A percentile compares a stretch with the other conserved stretches of the same genome.
These are phyloP conservation scores for Hibiscus syriacus DNA, from an alignment of 345 rosid genomes.

Conservation along the genomic window DNA sequence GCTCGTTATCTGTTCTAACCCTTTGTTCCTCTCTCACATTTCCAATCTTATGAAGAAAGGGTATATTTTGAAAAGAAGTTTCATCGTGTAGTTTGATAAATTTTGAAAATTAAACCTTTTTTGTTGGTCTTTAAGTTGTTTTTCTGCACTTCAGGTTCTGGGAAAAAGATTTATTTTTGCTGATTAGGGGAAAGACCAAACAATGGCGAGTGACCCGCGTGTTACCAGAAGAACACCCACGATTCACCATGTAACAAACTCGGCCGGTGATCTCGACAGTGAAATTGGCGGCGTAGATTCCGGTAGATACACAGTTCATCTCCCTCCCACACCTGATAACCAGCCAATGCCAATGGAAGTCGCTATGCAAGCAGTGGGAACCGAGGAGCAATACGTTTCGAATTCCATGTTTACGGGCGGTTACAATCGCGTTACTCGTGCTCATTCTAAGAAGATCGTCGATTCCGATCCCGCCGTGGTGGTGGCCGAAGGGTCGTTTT, in stretches of 20 bases:
- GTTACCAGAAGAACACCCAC: conserved; percentile 15
- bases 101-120: too few relatives aligned
- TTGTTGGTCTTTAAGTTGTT: too few relatives aligned
- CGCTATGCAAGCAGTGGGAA: conserved; percentile 5
- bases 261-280: conserved; percentile 36
- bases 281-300: conserved; percentile 34
- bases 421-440: conserved; percentile 24
- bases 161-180: neutral
- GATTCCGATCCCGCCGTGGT: conserved; percentile 19
- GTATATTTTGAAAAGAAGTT: neutral
- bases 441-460: conserved; percentile 31
- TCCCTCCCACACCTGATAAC: conserved; percentile 68
- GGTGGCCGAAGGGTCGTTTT: conserved; percentile 21
- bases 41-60: too few relatives aligned
- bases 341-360: conserved; percentile 21
- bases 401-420: conserved; percentile 42
- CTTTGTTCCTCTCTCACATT: neutral
- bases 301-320: conserved; percentile 34
- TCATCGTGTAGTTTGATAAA: too few relatives aligned
- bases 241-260: conserved; percentile 30
- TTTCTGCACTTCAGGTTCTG: conserved; percentile 16
- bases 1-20: neutral
- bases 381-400: conserved; percentile 16
- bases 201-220: conserved; percentile 29
- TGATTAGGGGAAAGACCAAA: conserved; percentile 1